Conservation (phyloP, 2,329 filamentous ascomycete species). For the Cercospora brassicicola region DNA sequence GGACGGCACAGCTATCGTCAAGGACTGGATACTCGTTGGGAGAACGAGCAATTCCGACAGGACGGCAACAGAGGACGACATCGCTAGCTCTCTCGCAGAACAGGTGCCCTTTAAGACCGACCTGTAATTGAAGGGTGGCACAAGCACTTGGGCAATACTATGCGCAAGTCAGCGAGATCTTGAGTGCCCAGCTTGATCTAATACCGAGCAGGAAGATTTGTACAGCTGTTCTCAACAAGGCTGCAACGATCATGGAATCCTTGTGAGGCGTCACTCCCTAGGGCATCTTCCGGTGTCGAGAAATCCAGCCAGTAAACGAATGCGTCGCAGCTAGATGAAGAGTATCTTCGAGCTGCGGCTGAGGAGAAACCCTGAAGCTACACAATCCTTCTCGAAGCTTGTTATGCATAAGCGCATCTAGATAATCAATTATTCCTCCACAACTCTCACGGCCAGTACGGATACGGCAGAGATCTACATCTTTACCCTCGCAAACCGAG, state of each 20-base stretch:
- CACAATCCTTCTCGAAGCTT: conserved; percentile 12
- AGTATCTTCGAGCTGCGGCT: background rate
- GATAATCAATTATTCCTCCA: background rate
- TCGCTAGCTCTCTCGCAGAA: background rate
- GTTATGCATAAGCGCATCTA: conserved; percentile 1
- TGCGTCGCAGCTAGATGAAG: background rate
- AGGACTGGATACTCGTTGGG: conserved; percentile 37
- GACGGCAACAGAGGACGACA: background rate
- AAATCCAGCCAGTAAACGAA: too few relatives aligned
- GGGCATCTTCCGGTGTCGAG: background rate
- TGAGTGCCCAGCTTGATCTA: background rate
- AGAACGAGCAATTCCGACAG: conserved; percentile 6
- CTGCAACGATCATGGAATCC: background rate
- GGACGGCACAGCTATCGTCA: conserved; percentile 35
- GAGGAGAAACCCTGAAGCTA: conserved; percentile 3
- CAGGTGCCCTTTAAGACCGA: background rate
- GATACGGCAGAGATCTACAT: background rate
- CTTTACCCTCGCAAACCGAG: background rate
- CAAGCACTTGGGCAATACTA: too few relatives aligned
- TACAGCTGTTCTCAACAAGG: background rate
- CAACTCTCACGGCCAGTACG: background rate
- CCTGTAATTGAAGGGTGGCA: too few relatives aligned
- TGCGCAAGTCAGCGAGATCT: background rate
- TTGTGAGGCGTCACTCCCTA: background rate
- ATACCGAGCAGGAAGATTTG: background rate